phyloP scores from a whole-genome alignment of 768 basidiomycete genomes.

The Boletellus sp. region DNA sequence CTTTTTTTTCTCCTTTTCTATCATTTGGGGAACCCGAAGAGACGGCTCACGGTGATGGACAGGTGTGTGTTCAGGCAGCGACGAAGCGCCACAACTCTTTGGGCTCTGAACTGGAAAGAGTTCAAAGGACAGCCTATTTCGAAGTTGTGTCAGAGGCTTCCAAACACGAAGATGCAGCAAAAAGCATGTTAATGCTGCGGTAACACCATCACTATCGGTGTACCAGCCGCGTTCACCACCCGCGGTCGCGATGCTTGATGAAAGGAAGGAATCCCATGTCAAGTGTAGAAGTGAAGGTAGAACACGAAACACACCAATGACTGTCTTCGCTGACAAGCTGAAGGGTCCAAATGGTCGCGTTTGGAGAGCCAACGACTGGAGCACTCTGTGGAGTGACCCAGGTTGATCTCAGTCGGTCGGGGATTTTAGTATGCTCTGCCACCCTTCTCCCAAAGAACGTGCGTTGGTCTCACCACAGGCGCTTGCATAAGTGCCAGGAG shows the following conservation, averaged over 20 bases:
- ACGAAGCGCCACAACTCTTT: neutral
- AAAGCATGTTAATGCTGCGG: neutral
- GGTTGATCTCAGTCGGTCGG: too few relatives aligned
- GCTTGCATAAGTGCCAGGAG: neutral
- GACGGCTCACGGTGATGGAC: too few relatives aligned
- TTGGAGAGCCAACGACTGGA: neutral
- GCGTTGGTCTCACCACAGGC: neutral
- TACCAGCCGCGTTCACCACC: neutral
- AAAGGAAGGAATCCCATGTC: neutral
- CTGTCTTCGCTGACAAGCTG: neutral
- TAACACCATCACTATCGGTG: too few relatives aligned
- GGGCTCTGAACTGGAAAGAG: neutral
- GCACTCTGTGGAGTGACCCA: neutral
- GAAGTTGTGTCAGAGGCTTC: neutral
- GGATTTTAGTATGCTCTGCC: too few relatives aligned
- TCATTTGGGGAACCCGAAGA: too few relatives aligned
- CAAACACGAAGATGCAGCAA: too few relatives aligned
- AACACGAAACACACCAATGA: neutral
- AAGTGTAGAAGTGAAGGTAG: neutral
- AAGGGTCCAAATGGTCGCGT: neutral
- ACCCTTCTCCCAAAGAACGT: neutral
- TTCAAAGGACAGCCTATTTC: neutral
- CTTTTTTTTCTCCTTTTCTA: too few relatives aligned
- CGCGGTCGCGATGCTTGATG: neutral
- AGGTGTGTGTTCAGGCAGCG: neutral